Conservation (phyloP, 345 rosid genomes). For the Arabidopsis arenosa region DNA sequence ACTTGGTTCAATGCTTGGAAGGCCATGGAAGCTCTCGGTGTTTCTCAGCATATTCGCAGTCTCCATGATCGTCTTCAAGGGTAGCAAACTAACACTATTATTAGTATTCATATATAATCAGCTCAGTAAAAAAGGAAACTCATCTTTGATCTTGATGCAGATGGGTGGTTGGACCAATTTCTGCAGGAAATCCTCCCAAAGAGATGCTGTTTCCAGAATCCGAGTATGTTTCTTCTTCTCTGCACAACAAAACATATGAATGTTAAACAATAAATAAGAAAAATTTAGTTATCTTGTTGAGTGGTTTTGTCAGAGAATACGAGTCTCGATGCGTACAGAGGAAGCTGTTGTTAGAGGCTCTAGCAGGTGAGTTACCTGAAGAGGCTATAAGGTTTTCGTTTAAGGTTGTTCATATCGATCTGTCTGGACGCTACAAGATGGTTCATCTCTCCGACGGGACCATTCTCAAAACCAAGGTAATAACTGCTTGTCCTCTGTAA, state of each 20-base stretch:
- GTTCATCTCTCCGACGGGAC: slow-evolving; percentile 68
- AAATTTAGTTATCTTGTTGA: slow-evolving; percentile 1
- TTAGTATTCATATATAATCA: not conserved
- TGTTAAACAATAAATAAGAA: not conserved
- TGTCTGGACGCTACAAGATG: slow-evolving; percentile 58
- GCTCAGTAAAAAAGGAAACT: not conserved
- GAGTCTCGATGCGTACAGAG: slow-evolving; percentile 68
- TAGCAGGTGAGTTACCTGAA: slow-evolving; percentile 58
- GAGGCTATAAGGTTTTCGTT: slow-evolving; percentile 69
- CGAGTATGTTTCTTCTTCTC: slow-evolving; percentile 46
- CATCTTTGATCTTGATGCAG: slow-evolving; percentile 39
- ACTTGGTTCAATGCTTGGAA: slow-evolving; percentile 75
- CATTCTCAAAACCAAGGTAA: slow-evolving; percentile 65
- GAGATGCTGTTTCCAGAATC: slow-evolving; percentile 42
- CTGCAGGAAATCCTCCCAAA: slow-evolving; percentile 33
- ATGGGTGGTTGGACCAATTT: slow-evolving; percentile 38
- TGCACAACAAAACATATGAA: not conserved
- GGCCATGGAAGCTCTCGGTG: slow-evolving; percentile 69
- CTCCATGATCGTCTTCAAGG: slow-evolving; percentile 51
- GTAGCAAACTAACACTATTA: slow-evolving; percentile 36
- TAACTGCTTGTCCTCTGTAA: not conserved
- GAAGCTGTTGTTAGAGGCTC: slow-evolving; percentile 58
- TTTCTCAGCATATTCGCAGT: slow-evolving; percentile 55
- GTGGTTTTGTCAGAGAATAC: slow-evolving; percentile 46
- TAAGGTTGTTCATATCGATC: slow-evolving; percentile 65